Evolutionary conservation across 441 rosid species (phyloP), one percentile per base, ranked within the genome.

Genomic region (Croton setiger): DNA sequence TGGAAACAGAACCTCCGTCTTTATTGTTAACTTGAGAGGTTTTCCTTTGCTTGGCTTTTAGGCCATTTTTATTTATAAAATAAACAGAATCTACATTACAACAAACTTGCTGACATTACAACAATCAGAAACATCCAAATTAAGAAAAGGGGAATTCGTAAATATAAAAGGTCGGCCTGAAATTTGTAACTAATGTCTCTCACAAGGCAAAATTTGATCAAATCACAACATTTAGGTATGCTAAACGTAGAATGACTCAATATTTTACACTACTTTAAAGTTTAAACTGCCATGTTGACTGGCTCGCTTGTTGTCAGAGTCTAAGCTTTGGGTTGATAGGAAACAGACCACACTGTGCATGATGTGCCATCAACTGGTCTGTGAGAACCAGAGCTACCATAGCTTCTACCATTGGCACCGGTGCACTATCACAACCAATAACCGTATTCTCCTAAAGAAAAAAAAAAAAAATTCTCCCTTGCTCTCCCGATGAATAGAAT

Each of bases 321-420:
- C 64, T 65, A 88, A 92, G 64, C 27, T 84, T 85, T 5, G 83
- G 76, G 65, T 90, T 88, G 74, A 87, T 52, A 0, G 98, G 93
- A 61, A 94, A 88, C 78, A 94, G 73, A 74, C 79, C 70, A 67
- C 93, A 84, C 68, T 92, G 96, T 6, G 93, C 89, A 20, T 84
- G 68, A 31, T 94, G 97, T 3, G 91, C 97, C 98, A 92, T 87
- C 76, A 94, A 68, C 65, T 94, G 98, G 77, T 94, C 98, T 63
- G 81, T 81, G 0, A 94, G 91, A 65, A 90, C 98, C 75, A 92
- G 59, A 39, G 98, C 94, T 21, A 85, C 98, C 99, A 92, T 87
- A 55, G 98, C 93, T 86, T 94, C 99, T 20, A 92, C 99, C 94
- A 94, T 88, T 23, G 98, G 98, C 61, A 94, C 99, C 59, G 94